These are phyloP conservation scores for Tylopilus felleus DNA, from an alignment of 768 basidiomycete genomes.

Conservation along the genomic window DNA sequence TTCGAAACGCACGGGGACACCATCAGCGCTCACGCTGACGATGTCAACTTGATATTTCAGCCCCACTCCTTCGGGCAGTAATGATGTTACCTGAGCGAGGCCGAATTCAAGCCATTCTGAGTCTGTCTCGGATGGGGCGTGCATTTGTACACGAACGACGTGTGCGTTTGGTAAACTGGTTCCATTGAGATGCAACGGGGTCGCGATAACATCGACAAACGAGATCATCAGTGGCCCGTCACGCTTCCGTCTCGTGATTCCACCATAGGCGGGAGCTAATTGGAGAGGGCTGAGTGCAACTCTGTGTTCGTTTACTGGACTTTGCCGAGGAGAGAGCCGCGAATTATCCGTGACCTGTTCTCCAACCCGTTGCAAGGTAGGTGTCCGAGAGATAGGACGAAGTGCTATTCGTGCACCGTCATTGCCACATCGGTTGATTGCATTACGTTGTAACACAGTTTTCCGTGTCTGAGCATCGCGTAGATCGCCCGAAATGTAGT, in stretches of 20 bases:
- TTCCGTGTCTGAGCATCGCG: constrained; percentile 60
- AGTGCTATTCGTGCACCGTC: constrained; percentile 59
- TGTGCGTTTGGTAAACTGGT: constrained; percentile 43
- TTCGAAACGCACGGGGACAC: constrained; percentile 61
- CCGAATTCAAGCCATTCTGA: constrained; percentile 80
- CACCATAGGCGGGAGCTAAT: constrained; percentile 23
- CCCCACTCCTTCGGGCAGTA: constrained; percentile 13
- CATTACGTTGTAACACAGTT: constrained; percentile 59
- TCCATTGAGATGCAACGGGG: constrained; percentile 38
- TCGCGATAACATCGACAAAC: constrained; percentile 51
- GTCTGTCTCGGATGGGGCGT: constrained; percentile 54
- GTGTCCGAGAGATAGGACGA: constrained; percentile 36
- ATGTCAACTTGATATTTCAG: constrained; percentile 44
- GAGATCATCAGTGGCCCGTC: constrained; percentile 63
- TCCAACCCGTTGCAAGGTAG: constrained; percentile 16
- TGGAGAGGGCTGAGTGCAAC: constrained; percentile 10
- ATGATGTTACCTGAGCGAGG: constrained; percentile 43
- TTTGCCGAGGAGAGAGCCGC: constrained; percentile 19
- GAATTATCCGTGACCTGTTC: constrained; percentile 22
- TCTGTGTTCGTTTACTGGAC: constrained; percentile 20
- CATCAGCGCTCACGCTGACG: constrained; percentile 59
- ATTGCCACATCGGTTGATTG: constrained; percentile 56
- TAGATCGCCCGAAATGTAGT: constrained; percentile 53
- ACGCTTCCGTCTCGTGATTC: constrained; percentile 39
- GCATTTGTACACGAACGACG: constrained; percentile 55